Evolutionary conservation across 2,329 filamentous ascomycete species (phyloP), one percentile per base, ranked within the genome.

Genomic region (Colletotrichum ledebouriae): DNA sequence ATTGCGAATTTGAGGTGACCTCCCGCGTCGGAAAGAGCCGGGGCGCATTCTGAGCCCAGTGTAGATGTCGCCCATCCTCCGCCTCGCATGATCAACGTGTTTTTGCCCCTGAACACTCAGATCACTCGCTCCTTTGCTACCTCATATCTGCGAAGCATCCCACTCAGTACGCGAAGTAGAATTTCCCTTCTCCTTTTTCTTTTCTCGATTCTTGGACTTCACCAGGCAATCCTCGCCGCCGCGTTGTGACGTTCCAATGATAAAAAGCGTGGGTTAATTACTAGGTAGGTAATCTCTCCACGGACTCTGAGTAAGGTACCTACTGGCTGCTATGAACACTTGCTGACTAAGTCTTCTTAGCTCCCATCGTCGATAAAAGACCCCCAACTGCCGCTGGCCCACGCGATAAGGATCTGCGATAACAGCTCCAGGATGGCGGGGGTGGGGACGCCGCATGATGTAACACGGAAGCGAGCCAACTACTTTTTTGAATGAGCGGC

Each of bases 381-480:
- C 7, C 22, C 22, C 22, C 17, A 17, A 17, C 17, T 17, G 17
- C 17, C 46, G 37, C 20, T 33, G n/a, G 55, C 20, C 56, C 39
- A 13, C 42, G 49, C 42, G 53, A 67, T 67, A 62, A 34, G 58
- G 42, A 10, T 22, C 44, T 17, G 10, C 61, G 66, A 65, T 66
- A 65, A 66, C 61, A 65, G 55, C 66, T 66, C 34, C 37, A 44
- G 46, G 46, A 55, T 64, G 49, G 66, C 56, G 66, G 66, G 66
- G 66, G 55, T 56, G 60, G 66, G 56, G 41, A 50, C 42, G 11
- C 44, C 39, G 66, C 55, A 69, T 69, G 66, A 69, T 69, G 66
- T 66, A 69, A 69, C 66, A 50, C 55, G 13, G 46, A 55, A 44
- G 22, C 53, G 59, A 50, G 37, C 65, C 65, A 42, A 15, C 49